Evolutionary conservation across 495 filamentous ascomycete genomes (phyloP), one percentile per base, ranked within the genome.

Genomic region (Penicillium bialowiezense): DNA sequence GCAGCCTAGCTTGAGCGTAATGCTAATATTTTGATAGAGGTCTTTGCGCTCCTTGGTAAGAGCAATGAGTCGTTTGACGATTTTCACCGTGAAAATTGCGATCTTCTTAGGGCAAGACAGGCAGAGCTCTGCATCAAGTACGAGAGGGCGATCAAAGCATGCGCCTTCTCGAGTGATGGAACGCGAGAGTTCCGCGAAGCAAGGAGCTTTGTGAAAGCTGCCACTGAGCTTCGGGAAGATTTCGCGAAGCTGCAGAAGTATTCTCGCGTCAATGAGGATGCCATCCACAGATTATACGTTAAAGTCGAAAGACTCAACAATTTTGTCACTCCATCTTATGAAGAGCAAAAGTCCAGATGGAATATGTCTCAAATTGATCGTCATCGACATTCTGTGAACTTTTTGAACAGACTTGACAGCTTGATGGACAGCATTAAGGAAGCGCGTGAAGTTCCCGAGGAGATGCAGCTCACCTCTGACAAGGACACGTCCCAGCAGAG

Each of bases 221-320:
- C 13, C 18, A 21, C 28, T 15, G 32, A 56, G 1, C 34, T 54
- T 10, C 49, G 21, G 7, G 17, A 50, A 14, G 49, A 54, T 18
- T 18, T 58, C 2, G 33, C 13, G 3, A 60, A 57, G 5, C 31
- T 53, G 6, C 40, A 46, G 14, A 48, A 35, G n/a, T 57, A 47
- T 46, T 45, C 44, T 18, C 24, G 21, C 20, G 44, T 48, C 17
- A 58, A 60, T 36, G 23, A 50, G 14, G 17, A 51, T n/a, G 41
- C 31, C 18, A 21, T 58, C 17, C 15, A 50, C 19, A 45, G 33
- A 26, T 19, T 57, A 19, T 43, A 35, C 19, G 6, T 14, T 1
- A 57, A 57, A 32, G 14, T 57, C 17, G 39, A 54, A 36, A 43
- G 18, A 31, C 3, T 23, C 15, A n/a, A 20, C 24, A 12, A 9